These are phyloP conservation scores for Oryza australiensis DNA, from an alignment of 176 grass and related monocot species.

Conservation along the genomic window DNA sequence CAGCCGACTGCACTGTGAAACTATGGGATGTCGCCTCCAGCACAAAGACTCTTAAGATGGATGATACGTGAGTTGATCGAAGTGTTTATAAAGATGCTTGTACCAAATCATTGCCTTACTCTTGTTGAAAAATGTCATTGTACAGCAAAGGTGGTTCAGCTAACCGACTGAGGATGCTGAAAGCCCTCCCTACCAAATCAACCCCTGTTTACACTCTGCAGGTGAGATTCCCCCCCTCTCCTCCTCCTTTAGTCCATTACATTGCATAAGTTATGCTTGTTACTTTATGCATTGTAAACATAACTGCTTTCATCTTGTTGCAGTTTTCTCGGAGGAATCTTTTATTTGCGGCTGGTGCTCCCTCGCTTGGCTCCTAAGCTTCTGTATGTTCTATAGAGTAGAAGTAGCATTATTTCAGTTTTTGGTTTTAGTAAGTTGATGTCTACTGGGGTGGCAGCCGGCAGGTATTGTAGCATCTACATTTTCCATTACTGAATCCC, in stretches of 20 bases:
- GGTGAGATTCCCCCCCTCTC: conserved; percentile 46
- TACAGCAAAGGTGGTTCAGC: conserved; percentile 64
- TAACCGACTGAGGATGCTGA: conserved; percentile 69
- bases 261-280: not conserved
- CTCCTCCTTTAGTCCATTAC: not conserved
- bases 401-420: conserved; percentile 9
- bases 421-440: conserved; percentile 11
- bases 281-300: not conserved
- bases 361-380: conserved; percentile 47
- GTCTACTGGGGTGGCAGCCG: not conserved
- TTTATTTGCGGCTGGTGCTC: conserved; percentile 78
- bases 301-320: conserved; percentile 23
- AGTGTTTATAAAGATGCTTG: not conserved
- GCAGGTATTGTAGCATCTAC: conserved; percentile 8
- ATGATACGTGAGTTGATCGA: conserved; percentile 59
- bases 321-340: conserved; percentile 97
- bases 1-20: conserved; percentile 91
- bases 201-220: conserved; percentile 80
- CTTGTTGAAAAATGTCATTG: conserved; percentile 4
- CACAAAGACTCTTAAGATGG: conserved; percentile 72
- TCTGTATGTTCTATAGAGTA: conserved; percentile 30
- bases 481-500: conserved; percentile 20
- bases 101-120: not conserved
- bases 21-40: conserved; percentile 90
- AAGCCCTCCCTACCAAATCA: conserved; percentile 87